Evolutionary conservation across 2,329 filamentous ascomycete species (phyloP).

Genomic region (Sclerotiophoma versabilis): DNA sequence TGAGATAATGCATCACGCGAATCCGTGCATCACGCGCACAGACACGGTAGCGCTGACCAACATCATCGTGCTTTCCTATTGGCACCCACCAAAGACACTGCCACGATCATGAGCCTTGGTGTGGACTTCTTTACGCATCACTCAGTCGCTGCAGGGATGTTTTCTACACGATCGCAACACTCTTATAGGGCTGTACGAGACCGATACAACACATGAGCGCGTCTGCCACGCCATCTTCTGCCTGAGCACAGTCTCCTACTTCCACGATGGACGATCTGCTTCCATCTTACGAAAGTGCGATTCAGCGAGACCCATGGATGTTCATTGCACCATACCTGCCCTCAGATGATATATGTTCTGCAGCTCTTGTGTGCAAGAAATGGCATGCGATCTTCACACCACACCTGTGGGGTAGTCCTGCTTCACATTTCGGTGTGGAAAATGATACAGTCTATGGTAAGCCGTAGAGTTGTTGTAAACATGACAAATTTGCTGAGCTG

Average conservation of each 20-base stretch:
- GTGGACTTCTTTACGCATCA: background rate
- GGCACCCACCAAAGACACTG: constrained; percentile 9
- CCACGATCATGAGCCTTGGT: constrained; percentile 10
- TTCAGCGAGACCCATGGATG: constrained; percentile 61
- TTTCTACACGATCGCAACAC: background rate
- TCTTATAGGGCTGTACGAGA: background rate
- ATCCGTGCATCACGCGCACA: too few species aligned
- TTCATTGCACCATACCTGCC: constrained; percentile 64
- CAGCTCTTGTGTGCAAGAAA: constrained; percentile 62
- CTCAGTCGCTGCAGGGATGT: background rate
- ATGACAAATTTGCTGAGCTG: constrained; percentile 8
- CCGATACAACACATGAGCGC: background rate
- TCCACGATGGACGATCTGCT: constrained; percentile 62
- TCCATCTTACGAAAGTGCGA: constrained; percentile 67
- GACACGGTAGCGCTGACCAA: constrained; percentile 12
- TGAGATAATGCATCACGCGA: too few species aligned
- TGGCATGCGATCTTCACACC: constrained; percentile 67
- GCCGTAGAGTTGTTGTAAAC: background rate
- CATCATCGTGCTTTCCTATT: constrained; percentile 15
- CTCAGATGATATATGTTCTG: constrained; percentile 63
- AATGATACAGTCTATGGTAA: constrained; percentile 66
- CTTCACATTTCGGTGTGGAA: constrained; percentile 66
- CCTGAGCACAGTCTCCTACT: background rate
- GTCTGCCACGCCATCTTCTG: too few species aligned
- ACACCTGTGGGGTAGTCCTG: constrained; percentile 68